A percentile compares a stretch with the other conserved stretches of the same genome.
These are phyloP conservation scores for Yarrowia keelungensis DNA, from an alignment of 805 yeast species.

Conservation along the genomic window DNA sequence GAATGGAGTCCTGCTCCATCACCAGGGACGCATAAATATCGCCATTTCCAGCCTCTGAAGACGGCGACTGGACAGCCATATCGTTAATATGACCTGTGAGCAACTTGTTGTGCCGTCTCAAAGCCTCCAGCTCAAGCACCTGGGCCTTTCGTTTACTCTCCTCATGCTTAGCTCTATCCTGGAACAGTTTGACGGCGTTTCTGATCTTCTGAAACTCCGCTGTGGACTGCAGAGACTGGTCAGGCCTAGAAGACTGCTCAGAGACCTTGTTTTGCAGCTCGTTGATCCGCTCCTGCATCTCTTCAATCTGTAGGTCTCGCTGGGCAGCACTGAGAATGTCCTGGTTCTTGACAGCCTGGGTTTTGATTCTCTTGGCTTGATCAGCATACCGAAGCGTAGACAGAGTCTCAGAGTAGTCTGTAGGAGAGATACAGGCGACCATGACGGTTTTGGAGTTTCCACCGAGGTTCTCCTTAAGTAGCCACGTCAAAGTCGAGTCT, in stretches of 20 bases:
- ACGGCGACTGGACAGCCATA: constrained; percentile 13
- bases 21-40: not conserved
- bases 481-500: constrained; percentile 77
- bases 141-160: constrained; percentile 44
- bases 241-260: constrained; percentile 18
- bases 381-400: constrained; percentile 81
- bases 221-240: constrained; percentile 18
- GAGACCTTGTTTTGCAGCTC: constrained; percentile 44
- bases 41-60: not conserved
- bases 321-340: constrained; percentile 52
- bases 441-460: constrained; percentile 88
- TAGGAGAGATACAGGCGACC: constrained; percentile 86
- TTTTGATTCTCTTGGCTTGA: constrained; percentile 72
- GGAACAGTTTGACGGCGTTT: constrained; percentile 47
- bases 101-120: constrained; percentile 43
- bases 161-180: constrained; percentile 47
- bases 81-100: constrained; percentile 43
- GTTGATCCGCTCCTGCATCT: constrained; percentile 53
- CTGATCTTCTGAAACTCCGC: constrained; percentile 41
- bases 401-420: constrained; percentile 76
- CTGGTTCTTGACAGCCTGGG: constrained; percentile 63
- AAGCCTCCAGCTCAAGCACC: constrained; percentile 43
- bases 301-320: constrained; percentile 51
- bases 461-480: constrained; percentile 75
- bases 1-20: constrained; percentile 43